Percentiles rank a stretch among this genome's conserved stretches.
phyloP scores from a whole-genome alignment of 331 rosid species.

The Erythrophleum ivorense region DNA sequence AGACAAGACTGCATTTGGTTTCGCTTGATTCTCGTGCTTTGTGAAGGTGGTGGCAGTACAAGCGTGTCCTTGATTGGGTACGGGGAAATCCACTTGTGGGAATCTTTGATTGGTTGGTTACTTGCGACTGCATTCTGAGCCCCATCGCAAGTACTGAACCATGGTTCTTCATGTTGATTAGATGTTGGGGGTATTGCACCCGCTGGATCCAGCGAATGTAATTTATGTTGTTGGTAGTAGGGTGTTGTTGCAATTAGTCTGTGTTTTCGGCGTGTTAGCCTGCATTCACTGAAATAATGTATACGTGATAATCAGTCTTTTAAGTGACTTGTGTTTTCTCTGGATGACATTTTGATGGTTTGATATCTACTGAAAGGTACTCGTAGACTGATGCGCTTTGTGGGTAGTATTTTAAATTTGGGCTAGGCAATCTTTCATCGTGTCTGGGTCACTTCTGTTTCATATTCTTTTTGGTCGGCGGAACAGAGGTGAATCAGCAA shows the following conservation, averaged over 20 bases:
- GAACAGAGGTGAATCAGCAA: too few species aligned
- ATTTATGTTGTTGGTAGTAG: background rate
- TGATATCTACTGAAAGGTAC: background rate
- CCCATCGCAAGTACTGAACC: background rate
- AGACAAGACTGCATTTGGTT: conserved; percentile 8
- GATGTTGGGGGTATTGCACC: background rate
- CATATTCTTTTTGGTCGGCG: too few species aligned
- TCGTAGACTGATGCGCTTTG: background rate
- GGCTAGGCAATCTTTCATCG: background rate
- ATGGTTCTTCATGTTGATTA: background rate
- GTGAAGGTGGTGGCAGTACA: conserved; percentile 10
- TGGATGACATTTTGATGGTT: background rate
- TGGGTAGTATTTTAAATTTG: background rate
- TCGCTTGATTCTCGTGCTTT: conserved; percentile 21
- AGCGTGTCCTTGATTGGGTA: conserved; percentile 8
- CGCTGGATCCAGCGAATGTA: background rate
- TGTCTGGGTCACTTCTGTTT: too few species aligned
- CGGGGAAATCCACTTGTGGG: conserved; percentile 13
- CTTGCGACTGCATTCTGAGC: background rate
- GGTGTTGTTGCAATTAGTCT: background rate
- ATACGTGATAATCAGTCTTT: background rate
- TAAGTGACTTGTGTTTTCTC: too few species aligned
- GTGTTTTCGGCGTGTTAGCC: background rate
- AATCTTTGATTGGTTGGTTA: background rate
- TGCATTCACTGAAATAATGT: conserved; percentile 13